Percentiles rank a stretch among this genome's conserved stretches.
These are phyloP conservation scores for Fraxinus albicans DNA, from an alignment of 305 asterid genomes.

Conservation along the genomic window DNA sequence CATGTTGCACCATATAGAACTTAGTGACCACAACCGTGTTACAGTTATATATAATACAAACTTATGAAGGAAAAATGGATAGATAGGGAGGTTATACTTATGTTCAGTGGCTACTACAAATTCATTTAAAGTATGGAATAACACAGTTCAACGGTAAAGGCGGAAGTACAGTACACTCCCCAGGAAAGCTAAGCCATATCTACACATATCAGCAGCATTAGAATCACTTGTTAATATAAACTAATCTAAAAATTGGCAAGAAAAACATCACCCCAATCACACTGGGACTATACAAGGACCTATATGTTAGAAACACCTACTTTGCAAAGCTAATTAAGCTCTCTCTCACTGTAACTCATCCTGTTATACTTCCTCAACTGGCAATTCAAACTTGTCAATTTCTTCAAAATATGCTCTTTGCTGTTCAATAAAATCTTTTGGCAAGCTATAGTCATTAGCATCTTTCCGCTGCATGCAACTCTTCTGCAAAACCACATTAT, in stretches of 20 bases:
- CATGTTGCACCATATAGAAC: not conserved
- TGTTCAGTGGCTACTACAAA: constrained; percentile 5
- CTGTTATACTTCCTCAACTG: constrained; percentile 61
- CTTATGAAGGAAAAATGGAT: not conserved
- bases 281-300: constrained; percentile 29
- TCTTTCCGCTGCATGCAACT: constrained; percentile 28
- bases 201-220: constrained; percentile 12
- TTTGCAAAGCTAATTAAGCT: not conserved
- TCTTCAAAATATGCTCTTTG: constrained; percentile 72
- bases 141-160: not conserved
- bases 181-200: not conserved
- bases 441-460: constrained; percentile 29
- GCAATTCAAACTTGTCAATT: constrained; percentile 73
- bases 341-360: constrained; percentile 39
- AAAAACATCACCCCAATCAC: not conserved
- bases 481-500: constrained; percentile 46
- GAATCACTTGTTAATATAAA: not conserved
- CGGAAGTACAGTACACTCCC: not conserved
- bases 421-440: constrained; percentile 52
- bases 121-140: not conserved
- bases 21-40: not conserved
- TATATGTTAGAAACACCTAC: not conserved
- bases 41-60: not conserved
- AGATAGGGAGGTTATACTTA: not conserved
- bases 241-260: not conserved